A percentile compares a stretch with the other conserved stretches of the same genome.
Conservation (phyloP, 129 eudicot species). For the Silybum marianum region DNA sequence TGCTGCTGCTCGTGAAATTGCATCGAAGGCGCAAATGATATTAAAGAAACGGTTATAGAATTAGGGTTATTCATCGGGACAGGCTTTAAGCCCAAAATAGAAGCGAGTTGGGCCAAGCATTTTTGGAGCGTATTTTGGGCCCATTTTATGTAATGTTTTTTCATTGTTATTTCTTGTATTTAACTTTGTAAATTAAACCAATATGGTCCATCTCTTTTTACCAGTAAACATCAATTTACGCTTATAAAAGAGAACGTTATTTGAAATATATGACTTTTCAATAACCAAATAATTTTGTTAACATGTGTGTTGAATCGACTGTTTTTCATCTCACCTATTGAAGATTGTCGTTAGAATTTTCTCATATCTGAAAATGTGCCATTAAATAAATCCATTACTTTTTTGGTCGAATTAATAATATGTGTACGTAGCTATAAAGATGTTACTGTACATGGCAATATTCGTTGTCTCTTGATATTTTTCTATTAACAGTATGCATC, state of each 20-base stretch:
- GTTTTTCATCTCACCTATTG: no score
- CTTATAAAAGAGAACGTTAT: not conserved
- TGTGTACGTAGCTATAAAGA: not conserved
- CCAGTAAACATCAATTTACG: no score
- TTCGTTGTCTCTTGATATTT: not conserved
- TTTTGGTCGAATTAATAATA: not conserved
- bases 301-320: not conserved
- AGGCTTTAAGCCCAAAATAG: constrained; percentile 3
- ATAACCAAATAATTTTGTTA: not conserved
- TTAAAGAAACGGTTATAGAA: not conserved
- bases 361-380: not conserved
- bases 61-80: constrained; percentile 5
- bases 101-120: not conserved
- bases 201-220: no score
- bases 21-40: not conserved
- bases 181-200: no score
- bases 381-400: no score
- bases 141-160: not conserved
- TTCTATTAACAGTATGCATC: not conserved
- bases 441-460: not conserved
- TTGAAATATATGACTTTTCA: no score
- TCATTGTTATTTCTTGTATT: not conserved
- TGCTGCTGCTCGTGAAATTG: constrained; percentile 12
- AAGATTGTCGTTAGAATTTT: not conserved
- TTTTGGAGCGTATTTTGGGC: not conserved